phyloP scores from a whole-genome alignment of 176 grass and related monocot species.

The Rhipidocladum racemiflorum region DNA sequence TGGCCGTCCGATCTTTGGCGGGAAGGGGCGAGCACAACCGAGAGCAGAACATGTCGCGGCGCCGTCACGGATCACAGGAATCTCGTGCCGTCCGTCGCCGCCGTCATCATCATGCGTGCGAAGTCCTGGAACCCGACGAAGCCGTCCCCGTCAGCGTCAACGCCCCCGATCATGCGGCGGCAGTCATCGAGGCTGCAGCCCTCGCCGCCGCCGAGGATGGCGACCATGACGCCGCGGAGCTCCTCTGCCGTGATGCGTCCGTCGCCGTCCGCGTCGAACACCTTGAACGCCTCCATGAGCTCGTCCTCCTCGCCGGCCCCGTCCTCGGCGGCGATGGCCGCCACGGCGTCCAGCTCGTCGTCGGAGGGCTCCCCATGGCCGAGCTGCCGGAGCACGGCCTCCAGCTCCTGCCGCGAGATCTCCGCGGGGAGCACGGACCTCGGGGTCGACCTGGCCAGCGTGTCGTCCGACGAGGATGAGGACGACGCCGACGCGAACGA shows the following conservation, averaged over 20 bases:
- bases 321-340: constrained; percentile 46
- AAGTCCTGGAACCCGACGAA: constrained; percentile 91
- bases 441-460: constrained; percentile 22
- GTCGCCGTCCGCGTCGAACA: constrained; percentile 86
- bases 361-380: constrained; percentile 56
- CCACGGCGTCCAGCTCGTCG: constrained; percentile 67
- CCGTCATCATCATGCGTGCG: constrained; percentile 67
- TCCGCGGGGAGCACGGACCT: constrained; percentile 54
- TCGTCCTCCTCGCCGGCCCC: constrained; percentile 37
- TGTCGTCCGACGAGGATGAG: constrained; percentile 43
- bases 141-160: constrained; percentile 75
- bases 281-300: constrained; percentile 71
- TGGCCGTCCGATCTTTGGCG: constrained; percentile 10
- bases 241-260: constrained; percentile 97
- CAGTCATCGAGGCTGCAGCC: constrained; percentile 86
- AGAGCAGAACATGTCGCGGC: background rate
- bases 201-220: constrained; percentile 52
- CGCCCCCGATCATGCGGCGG: constrained; percentile 81
- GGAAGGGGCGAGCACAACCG: background rate
- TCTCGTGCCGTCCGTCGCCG: background rate
- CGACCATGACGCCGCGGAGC: constrained; percentile 57
- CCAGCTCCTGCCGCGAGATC: constrained; percentile 77
- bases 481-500: constrained; percentile 51
- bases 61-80: background rate
- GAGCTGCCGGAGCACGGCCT: constrained; percentile 69